Percentiles rank a stretch among this genome's conserved stretches.
phyloP scores from a whole-genome alignment of 306 rosid genomes.

The Hippophae tibetana region DNA sequence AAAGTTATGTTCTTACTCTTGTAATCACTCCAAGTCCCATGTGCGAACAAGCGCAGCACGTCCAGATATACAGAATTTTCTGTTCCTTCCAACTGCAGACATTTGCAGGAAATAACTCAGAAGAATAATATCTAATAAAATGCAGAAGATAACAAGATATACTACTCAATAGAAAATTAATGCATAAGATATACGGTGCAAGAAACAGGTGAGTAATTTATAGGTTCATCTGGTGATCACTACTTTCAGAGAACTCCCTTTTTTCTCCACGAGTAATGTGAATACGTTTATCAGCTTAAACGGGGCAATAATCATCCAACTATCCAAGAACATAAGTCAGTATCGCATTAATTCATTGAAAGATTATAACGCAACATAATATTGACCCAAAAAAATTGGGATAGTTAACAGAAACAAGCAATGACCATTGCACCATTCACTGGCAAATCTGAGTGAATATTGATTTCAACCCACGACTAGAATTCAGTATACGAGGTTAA shows the following conservation, averaged over 20 bases:
- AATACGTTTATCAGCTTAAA: background rate
- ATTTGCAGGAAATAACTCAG: slow-evolving; percentile 1
- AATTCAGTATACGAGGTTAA: background rate
- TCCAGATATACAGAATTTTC: slow-evolving; percentile 56
- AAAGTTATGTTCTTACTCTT: slow-evolving; percentile 42
- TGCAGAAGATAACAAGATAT: background rate
- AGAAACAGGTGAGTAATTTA: background rate
- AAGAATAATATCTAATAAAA: background rate
- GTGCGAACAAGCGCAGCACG: slow-evolving; percentile 71
- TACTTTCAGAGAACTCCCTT: too few relatives aligned
- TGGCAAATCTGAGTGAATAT: too few relatives aligned
- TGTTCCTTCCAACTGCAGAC: slow-evolving; percentile 64
- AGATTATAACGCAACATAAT: background rate
- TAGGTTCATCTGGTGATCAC: background rate
- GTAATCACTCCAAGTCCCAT: slow-evolving; percentile 92
- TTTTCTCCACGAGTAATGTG: background rate
- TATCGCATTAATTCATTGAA: background rate
- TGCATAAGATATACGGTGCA: background rate
- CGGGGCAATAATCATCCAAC: background rate
- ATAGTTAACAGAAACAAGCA: too few relatives aligned
- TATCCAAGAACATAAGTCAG: background rate
- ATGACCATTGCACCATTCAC: background rate
- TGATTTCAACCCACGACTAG: background rate
- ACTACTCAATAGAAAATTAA: background rate
- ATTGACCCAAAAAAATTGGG: background rate